Evolutionary conservation across 2,329 filamentous ascomycete species (phyloP).

Genomic region (Diaporthe australafricana): DNA sequence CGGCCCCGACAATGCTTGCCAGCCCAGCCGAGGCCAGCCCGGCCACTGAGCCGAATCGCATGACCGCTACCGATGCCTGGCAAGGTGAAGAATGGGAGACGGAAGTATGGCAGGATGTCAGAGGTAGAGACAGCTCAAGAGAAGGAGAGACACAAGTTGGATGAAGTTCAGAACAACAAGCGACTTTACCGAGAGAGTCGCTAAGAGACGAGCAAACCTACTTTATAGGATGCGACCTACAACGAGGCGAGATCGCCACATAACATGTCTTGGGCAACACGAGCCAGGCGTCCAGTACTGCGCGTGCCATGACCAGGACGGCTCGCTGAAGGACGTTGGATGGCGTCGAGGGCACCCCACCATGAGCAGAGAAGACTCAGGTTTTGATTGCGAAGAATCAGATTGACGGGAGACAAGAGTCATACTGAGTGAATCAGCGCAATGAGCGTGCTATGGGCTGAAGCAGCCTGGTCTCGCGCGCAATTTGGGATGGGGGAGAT

Average conservation of each 20-base stretch:
- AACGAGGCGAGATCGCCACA: constrained; percentile 3
- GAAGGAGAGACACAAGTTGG: constrained; percentile 37
- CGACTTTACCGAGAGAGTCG: neutral
- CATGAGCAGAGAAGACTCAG: constrained; percentile 26
- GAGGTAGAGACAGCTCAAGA: constrained; percentile 20
- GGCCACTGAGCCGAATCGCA: constrained; percentile 29
- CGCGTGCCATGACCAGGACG: neutral
- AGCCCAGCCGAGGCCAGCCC: constrained; percentile 36
- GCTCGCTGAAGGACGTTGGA: constrained; percentile 1
- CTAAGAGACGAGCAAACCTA: constrained; percentile 26
- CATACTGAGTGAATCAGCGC: constrained; percentile 32
- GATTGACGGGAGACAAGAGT: constrained; percentile 35
- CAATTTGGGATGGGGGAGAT: neutral
- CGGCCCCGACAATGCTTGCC: constrained; percentile 36
- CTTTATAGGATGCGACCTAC: constrained; percentile 33
- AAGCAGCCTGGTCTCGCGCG: constrained; percentile 10
- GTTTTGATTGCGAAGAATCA: constrained; percentile 35
- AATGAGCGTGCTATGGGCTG: constrained; percentile 18
- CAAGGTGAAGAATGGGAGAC: neutral
- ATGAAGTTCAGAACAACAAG: constrained; percentile 27
- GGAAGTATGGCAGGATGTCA: neutral
- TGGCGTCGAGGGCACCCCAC: constrained; percentile 23
- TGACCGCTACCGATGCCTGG: constrained; percentile 1
- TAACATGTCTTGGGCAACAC: constrained; percentile 31
- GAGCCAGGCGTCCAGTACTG: constrained; percentile 8